A percentile compares a stretch with the other conserved stretches of the same genome.
Conservation (phyloP, 2,329 filamentous ascomycete genomes). For the Ramularia collo-cygni region DNA sequence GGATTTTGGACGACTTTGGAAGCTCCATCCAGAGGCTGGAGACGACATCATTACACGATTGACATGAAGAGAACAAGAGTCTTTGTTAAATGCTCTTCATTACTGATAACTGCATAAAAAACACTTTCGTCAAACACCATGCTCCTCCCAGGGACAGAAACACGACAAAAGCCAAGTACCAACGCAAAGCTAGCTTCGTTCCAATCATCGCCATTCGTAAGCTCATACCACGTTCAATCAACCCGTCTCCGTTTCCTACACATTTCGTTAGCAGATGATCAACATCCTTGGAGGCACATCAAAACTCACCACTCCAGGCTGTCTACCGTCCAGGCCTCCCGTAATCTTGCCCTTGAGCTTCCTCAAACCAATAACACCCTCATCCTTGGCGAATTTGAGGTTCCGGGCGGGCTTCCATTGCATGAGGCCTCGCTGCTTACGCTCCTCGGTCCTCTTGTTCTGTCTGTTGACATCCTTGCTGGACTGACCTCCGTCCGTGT, state of each 20-base stretch:
- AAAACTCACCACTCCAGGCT: slow-evolving; percentile 63
- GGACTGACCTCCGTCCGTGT: slow-evolving; percentile 13
- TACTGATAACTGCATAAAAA: no score
- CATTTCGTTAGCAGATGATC: slow-evolving; percentile 7
- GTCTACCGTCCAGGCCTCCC: slow-evolving; percentile 64
- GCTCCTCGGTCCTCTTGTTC: slow-evolving; percentile 65
- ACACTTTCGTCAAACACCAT: no score
- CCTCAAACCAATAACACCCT: slow-evolving; percentile 69
- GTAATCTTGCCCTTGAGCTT: slow-evolving; percentile 71
- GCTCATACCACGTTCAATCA: not conserved
- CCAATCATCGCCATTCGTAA: not conserved
- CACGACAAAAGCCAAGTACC: not conserved
- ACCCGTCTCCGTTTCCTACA: slow-evolving; percentile 20
- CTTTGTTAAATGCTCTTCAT: no score
- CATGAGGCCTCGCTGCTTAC: slow-evolving; percentile 85
- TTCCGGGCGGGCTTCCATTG: slow-evolving; percentile 92
- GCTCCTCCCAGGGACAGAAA: no score
- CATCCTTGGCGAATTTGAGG: slow-evolving; percentile 77
- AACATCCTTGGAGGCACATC: not conserved
- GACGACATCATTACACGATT: no score
- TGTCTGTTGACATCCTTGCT: slow-evolving; percentile 57
- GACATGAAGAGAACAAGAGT: no score
- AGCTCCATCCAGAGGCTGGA: no score
- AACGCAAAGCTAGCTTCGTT: slow-evolving; percentile 1
- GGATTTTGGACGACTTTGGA: no score